Base-by-base conservation (phyloP, 305 asterid species). In the Fraxinus sp. region DNA sequence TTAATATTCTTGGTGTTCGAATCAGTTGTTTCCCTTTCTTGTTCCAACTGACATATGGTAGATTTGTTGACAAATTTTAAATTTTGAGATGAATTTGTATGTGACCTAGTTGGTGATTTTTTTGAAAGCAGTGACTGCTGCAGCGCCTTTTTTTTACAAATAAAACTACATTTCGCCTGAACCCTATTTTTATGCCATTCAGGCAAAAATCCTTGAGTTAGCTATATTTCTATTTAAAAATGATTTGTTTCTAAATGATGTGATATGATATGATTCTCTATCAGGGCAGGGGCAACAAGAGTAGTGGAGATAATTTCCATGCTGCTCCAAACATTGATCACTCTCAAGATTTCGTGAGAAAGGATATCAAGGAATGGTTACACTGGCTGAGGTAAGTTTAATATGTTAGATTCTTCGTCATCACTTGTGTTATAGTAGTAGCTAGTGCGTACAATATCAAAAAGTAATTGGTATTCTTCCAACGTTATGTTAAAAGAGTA, bases 281-380 rank as follows among this genome's bases (percentile, higher is more conserved):
- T 52, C 86, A 96, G 99, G 99, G 99, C 80, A 87, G 92, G 88
- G 99, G 98, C 82, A 96, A 93, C 86, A 94, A 93, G 88, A 96
- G 99, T 75, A 94, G 98, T 71, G 99, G 99, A 83, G 98, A 96
- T 82, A 89, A 86, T 88, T 96, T 96, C 91, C 99, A 93, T 85
- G 98, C 99, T 24, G 99, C 99, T 86, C 99, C 99, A 86, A 94
- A 96, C 77, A 94, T 96, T 82, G 98, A 96, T 85, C 99, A 94
- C 82, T 96, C 99, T 68, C 98, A 96, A 88, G 98, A 94, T 20
- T 96, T 94, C 49, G 99, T 96, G 82, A 93, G 98, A 80, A 93
- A 88, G 62, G 98, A 96, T 87, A 87, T 96, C 85, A 93, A 87
- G 90, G 98, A 94, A 87, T 94, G 98, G 98, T 70, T 96, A 80